Conservation (phyloP, 352 stramenopile species). For the Globisporangium perplexum region DNA sequence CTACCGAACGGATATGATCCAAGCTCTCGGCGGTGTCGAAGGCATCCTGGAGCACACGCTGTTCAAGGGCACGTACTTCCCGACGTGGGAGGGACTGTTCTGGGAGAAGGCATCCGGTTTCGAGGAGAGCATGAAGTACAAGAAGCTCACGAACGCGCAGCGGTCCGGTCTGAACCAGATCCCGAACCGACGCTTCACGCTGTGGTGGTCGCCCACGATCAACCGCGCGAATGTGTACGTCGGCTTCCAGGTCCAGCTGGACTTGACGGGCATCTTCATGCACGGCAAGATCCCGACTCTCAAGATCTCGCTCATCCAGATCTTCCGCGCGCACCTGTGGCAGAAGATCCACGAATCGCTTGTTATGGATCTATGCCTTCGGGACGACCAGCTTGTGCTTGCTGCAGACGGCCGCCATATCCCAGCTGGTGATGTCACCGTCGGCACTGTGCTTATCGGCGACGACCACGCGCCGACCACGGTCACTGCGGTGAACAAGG, state of each 20-base stretch:
- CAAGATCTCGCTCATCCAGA: slow-evolving; percentile 97
- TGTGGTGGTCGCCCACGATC: slow-evolving; percentile 99
- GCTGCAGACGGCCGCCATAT: slow-evolving; percentile 14
- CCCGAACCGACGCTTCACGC: slow-evolving; percentile 99
- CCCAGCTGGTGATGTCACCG: slow-evolving; percentile 6
- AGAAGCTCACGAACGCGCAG: slow-evolving; percentile 99
- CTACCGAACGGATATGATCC: slow-evolving; percentile 99
- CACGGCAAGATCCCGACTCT: slow-evolving; percentile 99
- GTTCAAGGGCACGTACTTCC: slow-evolving; percentile 99
- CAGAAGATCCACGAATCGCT: slow-evolving; percentile 99
- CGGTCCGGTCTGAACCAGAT: slow-evolving; percentile 99
- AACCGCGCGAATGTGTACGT: slow-evolving; percentile 99
- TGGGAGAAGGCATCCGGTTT: slow-evolving; percentile 99
- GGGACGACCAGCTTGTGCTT: slow-evolving; percentile 10
- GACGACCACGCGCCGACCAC: slow-evolving; percentile 9
- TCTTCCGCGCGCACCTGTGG: slow-evolving; percentile 99
- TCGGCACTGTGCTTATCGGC: slow-evolving; percentile 9
- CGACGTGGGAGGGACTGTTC: slow-evolving; percentile 99
- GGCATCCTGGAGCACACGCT: slow-evolving; percentile 99
- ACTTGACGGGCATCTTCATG: slow-evolving; percentile 99
- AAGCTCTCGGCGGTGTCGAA: slow-evolving; percentile 98
- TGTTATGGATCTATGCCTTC: slow-evolving; percentile 91
- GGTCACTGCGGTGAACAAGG: slow-evolving; percentile 11
- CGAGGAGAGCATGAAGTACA: slow-evolving; percentile 97
- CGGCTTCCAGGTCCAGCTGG: slow-evolving; percentile 99